Evolutionary conservation across 176 grass and related monocot genomes (phyloP).

Genomic region (Paspalum vaginatum): DNA sequence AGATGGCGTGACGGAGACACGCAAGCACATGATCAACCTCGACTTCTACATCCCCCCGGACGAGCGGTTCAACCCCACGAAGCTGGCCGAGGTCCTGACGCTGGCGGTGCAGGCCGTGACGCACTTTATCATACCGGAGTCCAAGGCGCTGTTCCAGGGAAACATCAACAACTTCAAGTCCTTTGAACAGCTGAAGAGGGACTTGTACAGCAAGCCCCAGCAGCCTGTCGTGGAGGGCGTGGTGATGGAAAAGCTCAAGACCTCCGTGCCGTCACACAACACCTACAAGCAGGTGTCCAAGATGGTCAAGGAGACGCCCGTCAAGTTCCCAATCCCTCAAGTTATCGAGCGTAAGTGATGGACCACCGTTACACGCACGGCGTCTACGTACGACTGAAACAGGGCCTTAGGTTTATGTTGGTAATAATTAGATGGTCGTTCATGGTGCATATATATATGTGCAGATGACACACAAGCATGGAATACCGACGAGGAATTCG

Average conservation of each 20-base stretch:
- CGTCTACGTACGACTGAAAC: not conserved
- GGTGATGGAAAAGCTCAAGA: slow-evolving; percentile 71
- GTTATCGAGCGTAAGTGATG: slow-evolving; percentile 61
- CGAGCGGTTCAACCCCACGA: slow-evolving; percentile 81
- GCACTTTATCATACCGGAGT: slow-evolving; percentile 81
- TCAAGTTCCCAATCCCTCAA: slow-evolving; percentile 78
- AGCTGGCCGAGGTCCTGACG: slow-evolving; percentile 72
- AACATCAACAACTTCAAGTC: slow-evolving; percentile 66
- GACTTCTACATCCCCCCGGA: slow-evolving; percentile 93
- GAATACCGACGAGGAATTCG: slow-evolving; percentile 91
- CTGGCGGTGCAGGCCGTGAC: slow-evolving; percentile 68
- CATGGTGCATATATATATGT: not conserved
- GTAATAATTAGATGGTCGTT: too few species aligned
- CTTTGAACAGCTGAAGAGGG: slow-evolving; percentile 56
- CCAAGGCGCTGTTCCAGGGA: slow-evolving; percentile 53
- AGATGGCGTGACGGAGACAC: slow-evolving; percentile 71
- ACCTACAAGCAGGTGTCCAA: slow-evolving; percentile 61
- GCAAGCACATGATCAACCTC: slow-evolving; percentile 70
- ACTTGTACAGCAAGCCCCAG: slow-evolving; percentile 57
- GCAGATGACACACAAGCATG: slow-evolving; percentile 71
- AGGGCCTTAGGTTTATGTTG: too few species aligned
- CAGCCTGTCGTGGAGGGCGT: slow-evolving; percentile 29
- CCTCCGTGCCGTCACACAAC: slow-evolving; percentile 57
- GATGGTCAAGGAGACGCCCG: slow-evolving; percentile 61
- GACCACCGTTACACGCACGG: not conserved